These are phyloP conservation scores for Coemansia sp. DNA, from an alignment of 192 early-diverging fungal species.

Conservation along the genomic window DNA sequence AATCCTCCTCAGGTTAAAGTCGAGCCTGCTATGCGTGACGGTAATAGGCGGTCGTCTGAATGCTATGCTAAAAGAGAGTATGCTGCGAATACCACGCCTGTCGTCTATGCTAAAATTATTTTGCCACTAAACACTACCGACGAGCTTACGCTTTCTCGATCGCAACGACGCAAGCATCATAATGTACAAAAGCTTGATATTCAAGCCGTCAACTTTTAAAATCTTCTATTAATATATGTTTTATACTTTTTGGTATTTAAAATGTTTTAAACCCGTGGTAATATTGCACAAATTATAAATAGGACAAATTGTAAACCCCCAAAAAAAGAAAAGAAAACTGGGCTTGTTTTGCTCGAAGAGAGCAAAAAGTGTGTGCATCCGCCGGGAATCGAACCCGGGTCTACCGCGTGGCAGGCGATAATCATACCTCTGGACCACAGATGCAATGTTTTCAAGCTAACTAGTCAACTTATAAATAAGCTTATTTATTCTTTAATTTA, in stretches of 20 bases:
- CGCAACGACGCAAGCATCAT: constrained; percentile 38
- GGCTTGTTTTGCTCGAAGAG: no score
- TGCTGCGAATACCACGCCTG: constrained; percentile 5
- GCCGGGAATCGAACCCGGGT: constrained; percentile 82
- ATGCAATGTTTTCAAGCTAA: background rate
- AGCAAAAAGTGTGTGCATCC: constrained; percentile 45
- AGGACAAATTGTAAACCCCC: no score
- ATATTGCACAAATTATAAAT: no score
- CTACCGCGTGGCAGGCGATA: constrained; percentile 75
- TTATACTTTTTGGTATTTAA: no score
- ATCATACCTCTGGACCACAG: constrained; percentile 68
- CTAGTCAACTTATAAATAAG: no score
- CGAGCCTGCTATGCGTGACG: background rate
- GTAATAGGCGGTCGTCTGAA: constrained; percentile 24
- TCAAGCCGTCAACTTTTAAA: constrained; percentile 2
- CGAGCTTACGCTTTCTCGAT: constrained; percentile 43
- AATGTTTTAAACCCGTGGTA: no score
- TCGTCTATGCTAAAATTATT: constrained; percentile 49
- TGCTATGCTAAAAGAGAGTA: constrained; percentile 38
- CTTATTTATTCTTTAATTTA: no score
- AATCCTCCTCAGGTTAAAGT: constrained; percentile 21
- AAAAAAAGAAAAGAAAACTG: no score
- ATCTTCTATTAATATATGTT: background rate
- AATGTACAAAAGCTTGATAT: constrained; percentile 22
- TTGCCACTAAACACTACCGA: constrained; percentile 41